These are phyloP conservation scores for Coelastrella sp. DNA, from an alignment of 139 green algal genomes.

Conservation along the genomic window DNA sequence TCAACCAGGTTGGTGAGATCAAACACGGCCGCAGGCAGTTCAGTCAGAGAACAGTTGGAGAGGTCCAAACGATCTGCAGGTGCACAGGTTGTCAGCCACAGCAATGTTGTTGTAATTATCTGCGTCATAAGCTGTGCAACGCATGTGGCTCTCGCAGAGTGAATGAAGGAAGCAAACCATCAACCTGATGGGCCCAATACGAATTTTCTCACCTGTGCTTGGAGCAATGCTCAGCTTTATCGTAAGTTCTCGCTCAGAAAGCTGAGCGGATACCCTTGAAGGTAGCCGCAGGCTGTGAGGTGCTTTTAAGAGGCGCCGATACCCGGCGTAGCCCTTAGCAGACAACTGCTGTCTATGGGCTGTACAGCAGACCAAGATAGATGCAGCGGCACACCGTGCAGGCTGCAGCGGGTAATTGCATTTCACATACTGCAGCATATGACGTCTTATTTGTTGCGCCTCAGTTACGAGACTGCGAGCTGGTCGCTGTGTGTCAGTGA, in stretches of 20 bases:
- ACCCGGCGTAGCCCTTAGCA: too few species aligned
- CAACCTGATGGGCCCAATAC: background rate
- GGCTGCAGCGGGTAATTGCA: too few species aligned
- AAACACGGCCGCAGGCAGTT: constrained; percentile 65
- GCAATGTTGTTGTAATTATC: background rate
- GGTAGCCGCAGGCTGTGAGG: too few species aligned
- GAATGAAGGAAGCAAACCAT: background rate
- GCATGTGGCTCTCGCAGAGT: background rate
- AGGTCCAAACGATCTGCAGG: constrained; percentile 75
- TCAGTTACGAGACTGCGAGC: too few species aligned
- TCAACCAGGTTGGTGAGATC: constrained; percentile 47
- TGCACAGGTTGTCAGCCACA: background rate
- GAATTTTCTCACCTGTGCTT: background rate
- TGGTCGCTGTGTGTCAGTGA: too few species aligned
- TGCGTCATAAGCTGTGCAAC: background rate
- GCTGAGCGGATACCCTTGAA: background rate
- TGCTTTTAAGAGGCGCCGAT: too few species aligned
- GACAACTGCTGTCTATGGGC: too few species aligned
- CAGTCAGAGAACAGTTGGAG: constrained; percentile 65
- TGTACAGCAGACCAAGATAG: too few species aligned
- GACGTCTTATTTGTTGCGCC: too few species aligned
- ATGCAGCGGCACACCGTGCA: too few species aligned
- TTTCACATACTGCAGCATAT: too few species aligned
- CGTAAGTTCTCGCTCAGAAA: constrained; percentile 10
- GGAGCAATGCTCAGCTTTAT: constrained; percentile 33